phyloP scores from a whole-genome alignment of 2,329 filamentous ascomycete species.

The Blastomyces silverae region DNA sequence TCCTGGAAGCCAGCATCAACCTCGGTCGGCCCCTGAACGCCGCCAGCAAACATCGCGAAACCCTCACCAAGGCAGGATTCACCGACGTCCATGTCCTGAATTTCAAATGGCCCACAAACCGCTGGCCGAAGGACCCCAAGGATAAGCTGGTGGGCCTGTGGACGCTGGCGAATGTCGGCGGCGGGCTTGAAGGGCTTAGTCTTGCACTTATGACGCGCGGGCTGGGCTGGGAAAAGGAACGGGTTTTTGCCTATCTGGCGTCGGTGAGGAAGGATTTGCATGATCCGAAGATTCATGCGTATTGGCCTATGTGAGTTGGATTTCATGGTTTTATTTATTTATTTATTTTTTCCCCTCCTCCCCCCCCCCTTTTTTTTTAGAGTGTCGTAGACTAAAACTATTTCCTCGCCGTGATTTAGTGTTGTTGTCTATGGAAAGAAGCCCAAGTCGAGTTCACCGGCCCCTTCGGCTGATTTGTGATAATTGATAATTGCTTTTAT shows the following conservation, averaged over 20 bases:
- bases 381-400: background rate
- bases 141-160: slow-evolving; percentile 18
- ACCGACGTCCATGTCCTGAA: slow-evolving; percentile 6
- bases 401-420: background rate
- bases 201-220: slow-evolving; percentile 22
- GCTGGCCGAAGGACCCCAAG: slow-evolving; percentile 21
- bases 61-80: slow-evolving; percentile 10
- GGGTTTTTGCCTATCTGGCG: slow-evolving; percentile 22
- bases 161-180: slow-evolving; percentile 21
- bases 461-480: background rate
- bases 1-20: slow-evolving; percentile 20
- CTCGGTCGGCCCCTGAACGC: slow-evolving; percentile 21
- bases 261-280: slow-evolving; percentile 22
- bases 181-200: slow-evolving; percentile 22
- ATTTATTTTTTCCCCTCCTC: too few species aligned
- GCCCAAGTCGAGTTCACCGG: background rate
- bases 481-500: slow-evolving; percentile 1
- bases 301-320: slow-evolving; percentile 18
- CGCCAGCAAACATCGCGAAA: slow-evolving; percentile 17
- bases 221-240: slow-evolving; percentile 21
- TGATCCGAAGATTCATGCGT: slow-evolving; percentile 23
- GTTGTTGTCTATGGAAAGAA: slow-evolving; percentile 13
- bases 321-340: too few species aligned
- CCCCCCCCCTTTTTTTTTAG: background rate
- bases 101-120: slow-evolving; percentile 23